Percentiles rank a stretch among this genome's conserved stretches.
These are phyloP conservation scores for Tetrapisispora fleetii DNA, from an alignment of 805 yeast species.

Conservation along the genomic window DNA sequence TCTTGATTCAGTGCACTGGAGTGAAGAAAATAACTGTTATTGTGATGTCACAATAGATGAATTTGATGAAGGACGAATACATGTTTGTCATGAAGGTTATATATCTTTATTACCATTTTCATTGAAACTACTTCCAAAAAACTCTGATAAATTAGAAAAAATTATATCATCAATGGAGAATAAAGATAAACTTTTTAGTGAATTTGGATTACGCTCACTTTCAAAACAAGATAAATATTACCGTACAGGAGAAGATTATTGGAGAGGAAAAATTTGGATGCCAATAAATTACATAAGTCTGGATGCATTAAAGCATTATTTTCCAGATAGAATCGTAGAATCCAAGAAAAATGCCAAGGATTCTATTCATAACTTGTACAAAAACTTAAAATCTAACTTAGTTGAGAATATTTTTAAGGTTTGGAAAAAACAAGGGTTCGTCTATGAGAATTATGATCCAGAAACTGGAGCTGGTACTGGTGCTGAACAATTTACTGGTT, in stretches of 20 bases:
- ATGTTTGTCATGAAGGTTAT: conserved; percentile 86
- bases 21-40: conserved; percentile 49
- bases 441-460: conserved; percentile 88
- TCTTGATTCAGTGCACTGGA: conserved; percentile 75
- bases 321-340: conserved; percentile 20
- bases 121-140: conserved; percentile 48
- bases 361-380: conserved; percentile 43
- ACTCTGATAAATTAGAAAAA: conserved; percentile 38
- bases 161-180: conserved; percentile 53
- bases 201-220: conserved; percentile 71
- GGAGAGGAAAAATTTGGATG: conserved; percentile 94
- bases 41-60: conserved; percentile 80
- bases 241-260: conserved; percentile 79
- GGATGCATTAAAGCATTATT: conserved; percentile 57
- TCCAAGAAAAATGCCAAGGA: conserved; percentile 9
- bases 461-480: conserved; percentile 65
- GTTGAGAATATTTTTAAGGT: conserved; percentile 59
- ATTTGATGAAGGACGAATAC: conserved; percentile 42
- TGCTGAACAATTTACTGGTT: conserved; percentile 84
- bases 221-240: conserved; percentile 57
- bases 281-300: conserved; percentile 78
- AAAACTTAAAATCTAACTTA: conserved; percentile 50
- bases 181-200: conserved; percentile 66
- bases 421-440: conserved; percentile 69
- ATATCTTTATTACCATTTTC: conserved; percentile 79